Evolutionary conservation across 2,329 filamentous ascomycete species (phyloP), one percentile per base, ranked within the genome.

Genomic region (Kalaharituber pfeilii): DNA sequence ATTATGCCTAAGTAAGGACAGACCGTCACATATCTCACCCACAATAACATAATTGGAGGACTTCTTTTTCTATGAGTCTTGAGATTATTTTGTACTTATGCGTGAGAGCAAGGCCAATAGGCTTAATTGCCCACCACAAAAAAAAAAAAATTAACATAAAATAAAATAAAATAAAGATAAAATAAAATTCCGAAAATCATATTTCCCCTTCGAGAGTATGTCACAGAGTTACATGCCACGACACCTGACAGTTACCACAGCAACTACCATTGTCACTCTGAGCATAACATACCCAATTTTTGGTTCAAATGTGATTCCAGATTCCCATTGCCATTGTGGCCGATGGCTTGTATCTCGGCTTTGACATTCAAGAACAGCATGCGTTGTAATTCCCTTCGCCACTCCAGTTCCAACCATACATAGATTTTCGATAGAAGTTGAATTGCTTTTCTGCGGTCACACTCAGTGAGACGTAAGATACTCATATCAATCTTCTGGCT

Each of bases 361-460:
- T 89, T 91, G 49, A 80, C 62, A 52, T 82, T 82, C 51, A 88
- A 69, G 69, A 84, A 75, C 20, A 89, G 67, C 83, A 89, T 87
- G 0, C 73, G 62, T 63, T 86, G 84, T 15, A 89, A 61, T 62
- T 87, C 81, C 70, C 66, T 0, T 60, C 57, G 9, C 69, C 66
- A 3, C 54, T 25, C 8, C 24, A 36, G 5, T 58, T 0, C 59
- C 15, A 0, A 61, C 59, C 6, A 65, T 64, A 1, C 62, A 61
- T 5, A 64, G 62, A 0, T 67, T 11, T 66, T 73, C 8, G 68
- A 67, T 13, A 87, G 67, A 61, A 81, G 72, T 2, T 66, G 69
- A 0, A 67, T 61, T 0, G 80, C 82, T 53, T 75, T 75, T 27
- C 68, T 74, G 25, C 82, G 71, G 65, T 88, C 82, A 36, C 73